Conservation (phyloP, 768 basidiomycete genomes). For the Phanerochaete sordida region DNA sequence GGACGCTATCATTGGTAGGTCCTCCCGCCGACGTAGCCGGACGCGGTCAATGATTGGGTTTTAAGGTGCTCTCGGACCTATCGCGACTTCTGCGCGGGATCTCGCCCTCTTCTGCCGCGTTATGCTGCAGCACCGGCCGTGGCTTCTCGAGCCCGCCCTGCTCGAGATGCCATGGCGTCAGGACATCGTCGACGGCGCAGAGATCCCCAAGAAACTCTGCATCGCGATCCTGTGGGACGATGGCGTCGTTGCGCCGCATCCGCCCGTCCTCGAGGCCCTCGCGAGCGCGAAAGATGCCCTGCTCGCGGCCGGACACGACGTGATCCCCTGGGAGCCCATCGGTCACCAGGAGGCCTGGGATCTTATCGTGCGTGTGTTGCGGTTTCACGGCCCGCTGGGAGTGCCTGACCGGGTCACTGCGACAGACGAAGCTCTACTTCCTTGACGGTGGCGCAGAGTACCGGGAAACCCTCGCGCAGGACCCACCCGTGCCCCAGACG, state of each 20-base stretch:
- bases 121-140: slow-evolving; percentile 44
- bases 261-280: slow-evolving; percentile 42
- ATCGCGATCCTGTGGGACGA: slow-evolving; percentile 51
- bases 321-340: slow-evolving; percentile 45
- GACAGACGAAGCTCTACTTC: slow-evolving; percentile 43
- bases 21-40: not conserved
- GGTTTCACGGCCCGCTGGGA: not conserved
- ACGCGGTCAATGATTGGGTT: slow-evolving; percentile 2
- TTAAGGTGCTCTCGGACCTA: slow-evolving; percentile 43
- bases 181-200: slow-evolving; percentile 33
- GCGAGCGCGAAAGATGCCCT: slow-evolving; percentile 36
- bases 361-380: slow-evolving; percentile 41
- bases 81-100: slow-evolving; percentile 46
- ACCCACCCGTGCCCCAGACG: slow-evolving; percentile 38
- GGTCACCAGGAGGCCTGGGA: slow-evolving; percentile 44
- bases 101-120: slow-evolving; percentile 44
- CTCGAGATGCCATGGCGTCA: slow-evolving; percentile 48
- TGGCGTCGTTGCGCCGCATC: slow-evolving; percentile 46
- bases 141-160: slow-evolving; percentile 43
- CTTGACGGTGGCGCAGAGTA: slow-evolving; percentile 48
- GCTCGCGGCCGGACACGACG: slow-evolving; percentile 45
- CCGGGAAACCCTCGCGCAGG: slow-evolving; percentile 31
- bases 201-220: slow-evolving; percentile 37
- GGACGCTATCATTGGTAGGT: slow-evolving; percentile 40
- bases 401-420: not conserved